A percentile compares a stretch with the other conserved stretches of the same genome.
Evolutionary conservation across 768 basidiomycete species (phyloP).

Genomic region (Mycena albidolilacea): DNA sequence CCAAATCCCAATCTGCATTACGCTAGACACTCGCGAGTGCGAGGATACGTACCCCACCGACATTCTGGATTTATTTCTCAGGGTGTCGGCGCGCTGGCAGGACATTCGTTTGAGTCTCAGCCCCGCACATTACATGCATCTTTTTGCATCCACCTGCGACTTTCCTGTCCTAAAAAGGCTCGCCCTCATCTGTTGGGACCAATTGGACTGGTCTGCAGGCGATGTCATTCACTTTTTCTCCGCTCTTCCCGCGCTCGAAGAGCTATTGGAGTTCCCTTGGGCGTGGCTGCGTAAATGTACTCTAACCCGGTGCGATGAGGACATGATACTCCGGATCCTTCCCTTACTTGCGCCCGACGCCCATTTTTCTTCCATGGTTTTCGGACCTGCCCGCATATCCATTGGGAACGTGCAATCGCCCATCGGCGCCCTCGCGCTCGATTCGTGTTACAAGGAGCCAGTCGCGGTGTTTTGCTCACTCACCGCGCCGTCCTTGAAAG

Average conservation of each 20-base stretch:
- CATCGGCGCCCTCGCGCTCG: background rate
- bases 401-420: background rate
- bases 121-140: background rate
- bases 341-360: background rate
- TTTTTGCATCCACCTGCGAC: background rate
- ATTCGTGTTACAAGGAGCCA: background rate
- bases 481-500: background rate
- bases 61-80: background rate
- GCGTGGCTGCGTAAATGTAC: background rate
- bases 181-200: background rate
- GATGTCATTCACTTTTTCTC: background rate
- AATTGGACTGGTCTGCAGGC: background rate
- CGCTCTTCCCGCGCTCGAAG: background rate
- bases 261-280: background rate
- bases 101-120: background rate
- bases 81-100: constrained; percentile 1
- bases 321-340: background rate
- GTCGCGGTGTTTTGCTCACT: background rate
- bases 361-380: background rate
- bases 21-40: no score
- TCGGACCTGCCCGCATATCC: no score
- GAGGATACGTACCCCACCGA: background rate
- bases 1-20: no score
- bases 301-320: background rate
- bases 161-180: constrained; percentile 1